Evolutionary conservation across 2,329 filamentous ascomycete genomes (phyloP), one percentile per base, ranked within the genome.

Genomic region (Phialocephala subalpina): DNA sequence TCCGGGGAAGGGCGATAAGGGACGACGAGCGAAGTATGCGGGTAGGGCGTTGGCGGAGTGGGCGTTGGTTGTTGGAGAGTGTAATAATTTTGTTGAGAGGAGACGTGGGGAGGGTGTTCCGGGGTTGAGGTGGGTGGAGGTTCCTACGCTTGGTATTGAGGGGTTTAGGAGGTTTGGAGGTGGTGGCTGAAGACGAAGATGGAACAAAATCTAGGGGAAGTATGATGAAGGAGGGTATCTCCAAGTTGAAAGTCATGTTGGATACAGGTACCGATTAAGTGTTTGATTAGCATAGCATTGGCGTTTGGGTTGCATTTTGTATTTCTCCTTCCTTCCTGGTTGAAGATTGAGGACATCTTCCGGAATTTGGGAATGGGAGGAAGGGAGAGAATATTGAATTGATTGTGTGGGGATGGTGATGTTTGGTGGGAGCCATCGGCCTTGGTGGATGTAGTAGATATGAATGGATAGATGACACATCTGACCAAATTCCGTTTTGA

Each of bases 31-130:
- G 9, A 86, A 86, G 58, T 91, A 95, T 76, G 82, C 86, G 2
- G 92, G 92, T 1, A 84, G 91, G 22, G 90, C 92, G 0, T 82
- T 96, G 53, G 92, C 92, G 0, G 92, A 96, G 77, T 96, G 92
- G 92, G 83, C 84, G 22, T 81, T 92, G 20, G 86, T 95, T 22
- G 87, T 94, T 18, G 86, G 87, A 63, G 92, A 96, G 76, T 93
- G 89, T 80, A 93, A 94, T 78, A 92, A 88, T 74, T 96, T 95
- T 77, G 87, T 93, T 36, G 92, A 95, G 65, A 84, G 92, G 55
- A 85, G 92, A 62, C 88, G 89, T 60, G 87, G 88, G 56, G 92
- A 96, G 75, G 92, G 92, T 53, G 86, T 94, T 11, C 83, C 86
- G 1, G 81, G 82, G 0, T 85, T 93, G 66, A 83, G 81, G 70